phyloP scores from a whole-genome alignment of 352 stramenopile genomes.

The Blastocystis sp. region DNA sequence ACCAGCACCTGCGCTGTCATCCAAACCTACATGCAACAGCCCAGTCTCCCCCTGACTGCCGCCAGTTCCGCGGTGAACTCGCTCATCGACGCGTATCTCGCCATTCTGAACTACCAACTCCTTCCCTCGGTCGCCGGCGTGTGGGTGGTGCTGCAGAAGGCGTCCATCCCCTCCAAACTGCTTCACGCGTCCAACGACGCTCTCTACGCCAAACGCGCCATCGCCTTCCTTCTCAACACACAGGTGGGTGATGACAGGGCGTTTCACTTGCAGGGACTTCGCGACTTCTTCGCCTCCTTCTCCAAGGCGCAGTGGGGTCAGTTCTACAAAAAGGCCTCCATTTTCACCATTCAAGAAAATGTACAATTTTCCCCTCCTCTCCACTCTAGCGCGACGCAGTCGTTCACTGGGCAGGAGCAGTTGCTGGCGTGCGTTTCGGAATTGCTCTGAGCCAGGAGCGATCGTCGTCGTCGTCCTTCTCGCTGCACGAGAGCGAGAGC shows the following conservation, averaged over 20 bases:
- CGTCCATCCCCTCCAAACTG: conserved; percentile 18
- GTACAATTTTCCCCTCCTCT: not conserved
- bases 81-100: conserved; percentile 13
- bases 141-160: conserved; percentile 40
- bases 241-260: not conserved
- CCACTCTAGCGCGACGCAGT: conserved; percentile 33
- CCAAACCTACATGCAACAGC: not conserved
- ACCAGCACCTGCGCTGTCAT: not conserved
- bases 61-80: not conserved
- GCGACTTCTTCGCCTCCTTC: conserved; percentile 3
- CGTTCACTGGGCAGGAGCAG: not conserved
- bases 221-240: conserved; percentile 33
- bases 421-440: conserved; percentile 20
- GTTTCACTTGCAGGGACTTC: not conserved
- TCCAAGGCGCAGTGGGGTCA: not conserved
- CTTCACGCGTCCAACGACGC: conserved; percentile 1
- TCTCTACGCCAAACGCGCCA: not conserved
- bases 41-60: not conserved
- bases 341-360: conserved; percentile 68
- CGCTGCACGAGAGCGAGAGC: no score
- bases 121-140: conserved; percentile 2
- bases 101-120: conserved; percentile 29
- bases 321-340: conserved; percentile 23
- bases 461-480: no score
- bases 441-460: not conserved